Evolutionary conservation across 2,329 filamentous ascomycete species (phyloP).

Genomic region (Ophiocordyceps robertsii): DNA sequence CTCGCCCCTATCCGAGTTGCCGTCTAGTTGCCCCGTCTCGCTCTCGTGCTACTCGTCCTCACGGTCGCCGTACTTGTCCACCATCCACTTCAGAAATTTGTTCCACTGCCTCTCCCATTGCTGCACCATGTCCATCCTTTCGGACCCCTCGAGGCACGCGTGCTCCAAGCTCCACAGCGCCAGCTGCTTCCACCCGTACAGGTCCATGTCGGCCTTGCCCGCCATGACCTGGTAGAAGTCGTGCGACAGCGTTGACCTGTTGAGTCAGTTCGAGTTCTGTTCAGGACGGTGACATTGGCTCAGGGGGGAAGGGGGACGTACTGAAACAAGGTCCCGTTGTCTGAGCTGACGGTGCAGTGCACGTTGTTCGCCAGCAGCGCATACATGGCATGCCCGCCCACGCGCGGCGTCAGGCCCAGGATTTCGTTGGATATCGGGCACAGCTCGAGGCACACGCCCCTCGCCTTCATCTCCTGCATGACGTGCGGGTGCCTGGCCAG

Average conservation of each 20-base stretch:
- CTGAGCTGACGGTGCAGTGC: slow-evolving; percentile 60
- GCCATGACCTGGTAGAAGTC: slow-evolving; percentile 69
- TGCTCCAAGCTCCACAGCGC: slow-evolving; percentile 50
- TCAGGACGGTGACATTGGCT: background rate
- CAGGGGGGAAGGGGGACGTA: slow-evolving; percentile 16
- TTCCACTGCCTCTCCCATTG: slow-evolving; percentile 46
- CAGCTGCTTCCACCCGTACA: slow-evolving; percentile 61
- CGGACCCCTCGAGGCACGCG: slow-evolving; percentile 33
- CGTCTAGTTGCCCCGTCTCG: background rate
- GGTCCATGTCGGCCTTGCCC: slow-evolving; percentile 50
- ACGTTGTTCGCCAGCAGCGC: slow-evolving; percentile 57
- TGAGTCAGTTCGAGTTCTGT: too few relatives aligned
- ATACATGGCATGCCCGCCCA: slow-evolving; percentile 54
- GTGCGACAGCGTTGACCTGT: slow-evolving; percentile 55
- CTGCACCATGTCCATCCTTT: slow-evolving; percentile 21
- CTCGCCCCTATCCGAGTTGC: too few relatives aligned
- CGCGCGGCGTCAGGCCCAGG: slow-evolving; percentile 51
- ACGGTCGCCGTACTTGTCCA: slow-evolving; percentile 22
- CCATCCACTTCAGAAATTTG: slow-evolving; percentile 39
- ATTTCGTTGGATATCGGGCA: slow-evolving; percentile 71
- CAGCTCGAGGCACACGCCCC: slow-evolving; percentile 57
- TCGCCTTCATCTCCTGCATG: slow-evolving; percentile 50
- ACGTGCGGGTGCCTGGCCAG: slow-evolving; percentile 52
- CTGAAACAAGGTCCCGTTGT: slow-evolving; percentile 63
- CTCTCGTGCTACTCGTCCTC: background rate